These are phyloP conservation scores for Candida rishiriensis DNA, from an alignment of 805 yeast genomes.

Conservation along the genomic window DNA sequence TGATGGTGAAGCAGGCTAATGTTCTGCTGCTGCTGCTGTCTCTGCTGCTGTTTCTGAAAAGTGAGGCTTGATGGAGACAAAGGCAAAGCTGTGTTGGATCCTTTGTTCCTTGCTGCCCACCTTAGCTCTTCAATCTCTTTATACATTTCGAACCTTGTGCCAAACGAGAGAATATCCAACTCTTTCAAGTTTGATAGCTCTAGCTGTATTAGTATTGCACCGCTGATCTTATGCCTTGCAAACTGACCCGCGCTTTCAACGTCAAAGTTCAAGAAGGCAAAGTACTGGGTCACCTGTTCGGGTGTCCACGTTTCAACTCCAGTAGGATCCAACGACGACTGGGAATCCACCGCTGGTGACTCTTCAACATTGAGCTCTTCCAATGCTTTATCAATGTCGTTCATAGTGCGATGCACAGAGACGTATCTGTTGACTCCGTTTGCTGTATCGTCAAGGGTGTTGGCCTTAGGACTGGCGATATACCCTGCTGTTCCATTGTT, in stretches of 20 bases:
- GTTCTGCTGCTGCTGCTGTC: constrained; percentile 1
- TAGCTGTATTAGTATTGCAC: constrained; percentile 76
- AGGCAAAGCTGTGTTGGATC: not conserved
- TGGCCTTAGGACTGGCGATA: too few species aligned
- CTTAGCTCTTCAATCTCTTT: constrained; percentile 78
- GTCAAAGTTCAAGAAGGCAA: constrained; percentile 70
- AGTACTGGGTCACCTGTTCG: constrained; percentile 75
- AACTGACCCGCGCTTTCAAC: constrained; percentile 71
- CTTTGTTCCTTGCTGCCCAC: constrained; percentile 21
- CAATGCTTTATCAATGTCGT: constrained; percentile 70
- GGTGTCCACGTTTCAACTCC: constrained; percentile 74
- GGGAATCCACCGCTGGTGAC: too few species aligned
- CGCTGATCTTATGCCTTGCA: constrained; percentile 83
- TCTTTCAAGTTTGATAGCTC: constrained; percentile 87
- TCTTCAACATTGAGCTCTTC: constrained; percentile 46
- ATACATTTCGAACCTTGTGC: constrained; percentile 88
- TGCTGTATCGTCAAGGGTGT: too few species aligned
- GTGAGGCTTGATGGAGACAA: not conserved
- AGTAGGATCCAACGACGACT: constrained; percentile 36
- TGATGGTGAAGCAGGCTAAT: not conserved
- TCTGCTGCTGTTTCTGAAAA: not conserved
- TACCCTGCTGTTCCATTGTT: not conserved
- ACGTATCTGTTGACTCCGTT: constrained; percentile 3
- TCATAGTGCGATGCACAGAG: constrained; percentile 51
- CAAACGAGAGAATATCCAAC: constrained; percentile 86